Base-by-base conservation (phyloP, 2,329 filamentous ascomycete genomes). In the Coniella vitis region DNA sequence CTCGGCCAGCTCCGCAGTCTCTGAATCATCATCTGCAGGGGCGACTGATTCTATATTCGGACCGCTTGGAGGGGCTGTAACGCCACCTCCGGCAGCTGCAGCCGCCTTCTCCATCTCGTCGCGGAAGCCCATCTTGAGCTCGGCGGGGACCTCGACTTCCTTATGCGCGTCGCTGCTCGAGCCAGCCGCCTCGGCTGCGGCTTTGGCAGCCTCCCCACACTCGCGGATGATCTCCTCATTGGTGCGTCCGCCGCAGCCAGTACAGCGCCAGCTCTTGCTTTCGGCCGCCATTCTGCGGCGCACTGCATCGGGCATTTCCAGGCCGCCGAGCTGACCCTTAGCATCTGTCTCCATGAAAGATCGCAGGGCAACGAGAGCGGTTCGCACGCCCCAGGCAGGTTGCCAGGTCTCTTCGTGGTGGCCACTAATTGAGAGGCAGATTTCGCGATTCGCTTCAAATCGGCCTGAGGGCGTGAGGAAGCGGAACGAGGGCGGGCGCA, bases 401-500 rank as follows among this genome's bases (percentile, higher is more conserved):
- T 96, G 91, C 93, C 93, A 98, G 14, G 88, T 95, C 71, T 97
- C 93, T 66, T 97, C 93, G 69, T 98, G 93, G 67, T 96, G 91
- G 2, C 90, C 91, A 45, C 82, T 87, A 60, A 97, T 98, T 60
- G 82, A 88, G 14, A 98, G 80, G 63, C 93, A 98, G 58, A 98
- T 97, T 72, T 97, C 91, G 56, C 93, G 83, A 65, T 98, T 98
- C 48, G 90, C 84, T 67, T 97, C 93, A 69, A 98, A 98, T 54
- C 93, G 82, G 46, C 91, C 93, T 21, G 83, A 87, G 0, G 93
- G 90, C 0, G 93, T 97, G 7, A 89, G 76, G 73, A 98, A 97
- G 59, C 93, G 88, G 73, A 98, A 97, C n/a, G 83, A 86, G 0
- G 93, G 93, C 1, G 93, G 93, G 1, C 90, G 87, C 3, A 96